phyloP scores from a whole-genome alignment of 1,284 basidiomycete species.

The Rhodotorula sp. region DNA sequence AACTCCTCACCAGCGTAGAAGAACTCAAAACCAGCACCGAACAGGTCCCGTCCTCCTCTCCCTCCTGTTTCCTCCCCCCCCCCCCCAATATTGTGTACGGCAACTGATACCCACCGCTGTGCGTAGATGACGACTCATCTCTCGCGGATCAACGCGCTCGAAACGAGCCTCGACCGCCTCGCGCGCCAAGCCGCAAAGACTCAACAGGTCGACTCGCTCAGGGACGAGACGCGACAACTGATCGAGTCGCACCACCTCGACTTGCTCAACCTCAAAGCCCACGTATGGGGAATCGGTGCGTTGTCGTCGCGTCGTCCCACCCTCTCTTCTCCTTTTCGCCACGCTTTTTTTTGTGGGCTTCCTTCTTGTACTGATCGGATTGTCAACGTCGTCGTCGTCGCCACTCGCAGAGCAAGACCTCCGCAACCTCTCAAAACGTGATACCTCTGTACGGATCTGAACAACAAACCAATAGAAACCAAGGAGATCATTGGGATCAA shows the following conservation, averaged over 20 bases:
- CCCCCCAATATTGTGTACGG: not conserved
- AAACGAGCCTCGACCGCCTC: not conserved
- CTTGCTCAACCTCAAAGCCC: constrained; percentile 25
- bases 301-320: not conserved
- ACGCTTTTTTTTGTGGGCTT: too few species aligned
- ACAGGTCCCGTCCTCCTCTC: not conserved
- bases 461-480: not conserved
- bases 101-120: not conserved
- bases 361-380: not conserved
- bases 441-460: constrained; percentile 21
- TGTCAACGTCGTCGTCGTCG: not conserved
- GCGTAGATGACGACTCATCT: constrained; percentile 22
- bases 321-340: too few species aligned
- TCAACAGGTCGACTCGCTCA: constrained; percentile 11
- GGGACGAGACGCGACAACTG: constrained; percentile 28
- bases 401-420: constrained; percentile 23
- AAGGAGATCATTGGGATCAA: not conserved
- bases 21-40: constrained; percentile 20
- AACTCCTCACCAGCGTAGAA: constrained; percentile 17
- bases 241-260: constrained; percentile 28
- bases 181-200: not conserved
- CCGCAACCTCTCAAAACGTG: constrained; percentile 7
- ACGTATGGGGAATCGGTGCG: constrained; percentile 29
- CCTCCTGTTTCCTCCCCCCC: not conserved
- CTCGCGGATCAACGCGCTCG: constrained; percentile 21